Base-by-base conservation (phyloP, 345 rosid genomes). In the Eutrema heterophyllum region DNA sequence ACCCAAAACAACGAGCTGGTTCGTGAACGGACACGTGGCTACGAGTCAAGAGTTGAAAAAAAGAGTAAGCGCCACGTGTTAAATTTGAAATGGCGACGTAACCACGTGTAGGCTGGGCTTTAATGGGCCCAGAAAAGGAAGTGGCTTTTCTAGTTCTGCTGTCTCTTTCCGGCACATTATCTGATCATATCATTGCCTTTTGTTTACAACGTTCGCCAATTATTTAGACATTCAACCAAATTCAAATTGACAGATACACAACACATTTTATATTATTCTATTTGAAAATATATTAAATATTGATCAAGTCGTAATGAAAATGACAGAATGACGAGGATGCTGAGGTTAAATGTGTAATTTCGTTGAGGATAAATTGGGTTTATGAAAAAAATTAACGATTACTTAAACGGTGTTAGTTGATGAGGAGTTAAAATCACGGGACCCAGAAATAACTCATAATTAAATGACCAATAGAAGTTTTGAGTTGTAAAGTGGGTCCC, bases 81-180 rank as follows among this genome's bases (percentile, higher is more conserved):
- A 29, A 18, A 5, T 43, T 10, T 7, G 0, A 12, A 36, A 7
- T 61, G 35, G 41, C 74, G 85, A 77, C 39, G 76, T 74, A 79
- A 70, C 74, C 84, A 82, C 82, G 74, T 83, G 85, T 82, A 80
- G 63, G 44, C 36, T 76, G 75, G 70, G 75, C 71, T 46, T 3
- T 62, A 45, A 69, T 38, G 68, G 81, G 62, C 67, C 78, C 72
- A 53, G 8, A 43, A 6, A 41, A 29, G 26, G 2, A 54, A 64
- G 11, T 44, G 10, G 64, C n/a, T 33, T 54, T 44, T 64, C 38
- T 53, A 63, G 55, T 63, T 73, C 56, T 38, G 11, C 15, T 35
- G 71, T 64, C 64, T 15, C 12, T 67, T 52, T 5, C 46, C n/a
- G 11, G 14, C 33, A 43, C 7, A 32, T 50, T 14, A 26, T 51